These are phyloP conservation scores for Ogataea zsoltii DNA, from an alignment of 805 yeast genomes.

Conservation along the genomic window DNA sequence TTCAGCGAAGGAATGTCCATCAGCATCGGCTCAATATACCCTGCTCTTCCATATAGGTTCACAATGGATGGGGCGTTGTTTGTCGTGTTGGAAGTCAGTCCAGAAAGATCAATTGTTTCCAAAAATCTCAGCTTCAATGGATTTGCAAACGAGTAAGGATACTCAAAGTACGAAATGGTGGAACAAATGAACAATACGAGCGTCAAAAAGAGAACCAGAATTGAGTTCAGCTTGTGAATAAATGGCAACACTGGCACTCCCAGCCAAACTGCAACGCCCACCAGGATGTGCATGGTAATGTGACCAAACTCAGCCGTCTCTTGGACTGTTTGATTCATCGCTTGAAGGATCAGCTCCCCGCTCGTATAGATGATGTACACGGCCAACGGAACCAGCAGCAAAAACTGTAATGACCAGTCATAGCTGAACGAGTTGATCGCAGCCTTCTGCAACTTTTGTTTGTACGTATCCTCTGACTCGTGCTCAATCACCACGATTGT, in stretches of 20 bases:
- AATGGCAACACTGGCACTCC: slow-evolving; percentile 64
- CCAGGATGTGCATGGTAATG: slow-evolving; percentile 37
- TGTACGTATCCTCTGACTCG: slow-evolving; percentile 27
- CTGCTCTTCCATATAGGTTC: slow-evolving; percentile 51
- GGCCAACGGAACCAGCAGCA: slow-evolving; percentile 66
- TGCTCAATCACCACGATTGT: slow-evolving; percentile 28
- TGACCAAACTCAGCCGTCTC: slow-evolving; percentile 54
- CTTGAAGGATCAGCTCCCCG: slow-evolving; percentile 60
- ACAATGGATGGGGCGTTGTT: slow-evolving; percentile 37
- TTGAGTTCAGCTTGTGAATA: slow-evolving; percentile 61
- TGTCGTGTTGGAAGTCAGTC: slow-evolving; percentile 18
- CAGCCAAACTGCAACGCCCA: slow-evolving; percentile 38
- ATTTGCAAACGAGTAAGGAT: slow-evolving; percentile 59
- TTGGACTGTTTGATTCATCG: slow-evolving; percentile 67
- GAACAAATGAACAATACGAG: slow-evolving; percentile 41
- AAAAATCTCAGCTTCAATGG: slow-evolving; percentile 76
- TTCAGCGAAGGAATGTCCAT: slow-evolving; percentile 67
- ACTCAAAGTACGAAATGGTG: slow-evolving; percentile 37
- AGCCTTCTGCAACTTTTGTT: slow-evolving; percentile 28
- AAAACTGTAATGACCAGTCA: slow-evolving; percentile 80
- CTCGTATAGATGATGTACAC: slow-evolving; percentile 53
- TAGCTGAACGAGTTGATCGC: slow-evolving; percentile 54
- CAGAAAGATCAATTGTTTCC: slow-evolving; percentile 55
- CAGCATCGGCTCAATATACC: slow-evolving; percentile 48
- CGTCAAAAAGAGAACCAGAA: slow-evolving; percentile 46